Conservation (phyloP, 179 eudicot species). For the Vitellaria paradoxa region DNA sequence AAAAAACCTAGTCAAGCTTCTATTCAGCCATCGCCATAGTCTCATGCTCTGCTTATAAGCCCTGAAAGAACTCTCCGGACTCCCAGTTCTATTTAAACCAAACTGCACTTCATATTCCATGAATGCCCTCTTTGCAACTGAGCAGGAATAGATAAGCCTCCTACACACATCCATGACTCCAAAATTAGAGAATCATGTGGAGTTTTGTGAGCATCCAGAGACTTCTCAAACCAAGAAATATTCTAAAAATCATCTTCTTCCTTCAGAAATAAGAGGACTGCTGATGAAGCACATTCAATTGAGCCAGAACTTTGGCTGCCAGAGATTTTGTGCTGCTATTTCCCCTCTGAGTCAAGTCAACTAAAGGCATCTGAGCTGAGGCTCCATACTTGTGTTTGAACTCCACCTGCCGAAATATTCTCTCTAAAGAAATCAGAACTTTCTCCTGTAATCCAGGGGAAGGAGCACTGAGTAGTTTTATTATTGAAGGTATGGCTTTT, state of each 20-base stretch:
- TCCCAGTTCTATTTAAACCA: not conserved
- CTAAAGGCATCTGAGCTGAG: constrained; percentile 33
- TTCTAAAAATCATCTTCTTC: not conserved
- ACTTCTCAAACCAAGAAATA: not conserved
- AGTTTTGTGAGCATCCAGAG: constrained; percentile 2
- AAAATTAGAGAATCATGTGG: not conserved
- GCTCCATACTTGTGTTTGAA: constrained; percentile 18
- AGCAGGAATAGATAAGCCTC: not conserved
- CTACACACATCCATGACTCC: not conserved
- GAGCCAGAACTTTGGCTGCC: constrained; percentile 37
- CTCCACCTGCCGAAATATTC: constrained; percentile 25
- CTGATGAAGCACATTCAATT: constrained; percentile 31
- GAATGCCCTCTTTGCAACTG: not conserved
- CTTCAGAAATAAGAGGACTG: constrained; percentile 38
- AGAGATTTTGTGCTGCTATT: constrained; percentile 27
- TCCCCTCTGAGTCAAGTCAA: constrained; percentile 41
- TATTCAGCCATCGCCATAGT: too few species aligned
- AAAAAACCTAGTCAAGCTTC: too few species aligned
- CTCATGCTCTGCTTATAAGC: not conserved
- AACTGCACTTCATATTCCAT: not conserved
- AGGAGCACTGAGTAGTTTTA: constrained; percentile 27
- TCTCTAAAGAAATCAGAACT: constrained; percentile 29
- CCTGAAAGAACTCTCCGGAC: not conserved
- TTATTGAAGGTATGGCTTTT: constrained; percentile 29
- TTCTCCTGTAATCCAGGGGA: constrained; percentile 38